phyloP scores from a whole-genome alignment of 495 filamentous ascomycete genomes.

The Podospora bellae-mahoneyi region DNA sequence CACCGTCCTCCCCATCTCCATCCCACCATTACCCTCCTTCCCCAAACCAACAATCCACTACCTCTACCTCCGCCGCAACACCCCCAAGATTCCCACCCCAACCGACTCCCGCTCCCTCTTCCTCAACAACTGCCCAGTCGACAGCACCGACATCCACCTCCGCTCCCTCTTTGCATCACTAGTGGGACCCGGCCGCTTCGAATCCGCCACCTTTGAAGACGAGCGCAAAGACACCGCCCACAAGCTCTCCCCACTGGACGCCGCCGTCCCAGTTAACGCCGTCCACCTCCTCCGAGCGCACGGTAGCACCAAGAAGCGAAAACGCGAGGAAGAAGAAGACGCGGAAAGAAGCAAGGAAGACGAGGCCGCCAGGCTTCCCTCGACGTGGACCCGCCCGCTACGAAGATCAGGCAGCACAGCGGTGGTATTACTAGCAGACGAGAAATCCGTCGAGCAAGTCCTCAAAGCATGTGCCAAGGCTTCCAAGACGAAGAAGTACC shows the following conservation, averaged over 20 bases:
- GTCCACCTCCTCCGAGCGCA: constrained; percentile 42
- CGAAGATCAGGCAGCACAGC: constrained; percentile 71
- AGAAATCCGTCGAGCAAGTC: constrained; percentile 64
- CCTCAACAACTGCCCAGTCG: constrained; percentile 80
- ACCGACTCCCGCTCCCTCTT: constrained; percentile 77
- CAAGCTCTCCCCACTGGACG: constrained; percentile 21
- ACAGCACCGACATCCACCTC: constrained; percentile 73
- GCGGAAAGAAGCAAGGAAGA: constrained; percentile 53
- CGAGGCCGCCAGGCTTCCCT: constrained; percentile 51
- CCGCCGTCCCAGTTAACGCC: constrained; percentile 41
- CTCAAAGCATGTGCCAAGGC: constrained; percentile 68
- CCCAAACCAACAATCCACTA: constrained; percentile 65
- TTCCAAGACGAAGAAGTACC: constrained; percentile 58
- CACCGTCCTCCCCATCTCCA: constrained; percentile 52
- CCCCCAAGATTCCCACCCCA: constrained; percentile 68
- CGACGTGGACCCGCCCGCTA: constrained; percentile 71
- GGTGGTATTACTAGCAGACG: constrained; percentile 78
- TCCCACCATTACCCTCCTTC: constrained; percentile 60
- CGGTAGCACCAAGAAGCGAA: constrained; percentile 58
- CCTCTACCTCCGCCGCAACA: constrained; percentile 80
- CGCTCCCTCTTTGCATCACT: constrained; percentile 67
- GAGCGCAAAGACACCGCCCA: constrained; percentile 33
- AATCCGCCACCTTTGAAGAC: constrained; percentile 68
- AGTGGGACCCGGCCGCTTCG: constrained; percentile 70
- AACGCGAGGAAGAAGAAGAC: constrained; percentile 50